Base-by-base conservation (phyloP, 306 rosid genomes). In the Coriaria nepalensis region DNA sequence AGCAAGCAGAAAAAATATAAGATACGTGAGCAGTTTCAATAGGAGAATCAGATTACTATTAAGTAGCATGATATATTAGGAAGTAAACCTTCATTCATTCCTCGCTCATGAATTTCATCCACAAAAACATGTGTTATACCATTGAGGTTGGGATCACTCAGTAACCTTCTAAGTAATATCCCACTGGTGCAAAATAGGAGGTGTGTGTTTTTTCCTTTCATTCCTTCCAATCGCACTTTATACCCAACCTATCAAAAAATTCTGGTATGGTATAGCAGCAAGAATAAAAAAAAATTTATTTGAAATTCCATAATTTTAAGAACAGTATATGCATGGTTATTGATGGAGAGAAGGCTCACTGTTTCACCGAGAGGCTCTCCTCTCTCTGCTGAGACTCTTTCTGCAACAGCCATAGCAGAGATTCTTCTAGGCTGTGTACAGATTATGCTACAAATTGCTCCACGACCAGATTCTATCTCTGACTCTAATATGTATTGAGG, bases 251-350 rank as follows among this genome's bases (percentile, higher is more conserved):
- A 64, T 40, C 83, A 80, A 78, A 88, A 71, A 73, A 83, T 68
- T 78, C 75, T 71, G 76, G 78, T 78, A 76, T 68, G 75, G 81
- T 78, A 78, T 76, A 56, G 72, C 79, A 73, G 80, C 67, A 75
- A 74, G 71, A 59, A 78, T 60, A 68, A 71, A 73, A 65, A 58
- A 61, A 70, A 73, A 50, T 32, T 36, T 56, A 52, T 40, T 35
- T 60, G 62, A 10, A 42, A 11, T 39, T 47, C 53, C 29, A 41
- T 55, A 14, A 12, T 45, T 46, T 20, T 5, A 55, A 65, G 52
- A n/a, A n/a, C 57, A 47, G 47, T 60, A 49, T 41, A 52, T 55
- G 57, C 54, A 48, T 37, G 37, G 32, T 59, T n/a, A n/a, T 67
- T 46, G 33, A 40, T 40, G 61, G 69, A 45, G 50, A 49, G 15